Evolutionary conservation across 2,329 filamentous ascomycete genomes (phyloP), one percentile per base, ranked within the genome.

Genomic region (Exophiala calicioides): DNA sequence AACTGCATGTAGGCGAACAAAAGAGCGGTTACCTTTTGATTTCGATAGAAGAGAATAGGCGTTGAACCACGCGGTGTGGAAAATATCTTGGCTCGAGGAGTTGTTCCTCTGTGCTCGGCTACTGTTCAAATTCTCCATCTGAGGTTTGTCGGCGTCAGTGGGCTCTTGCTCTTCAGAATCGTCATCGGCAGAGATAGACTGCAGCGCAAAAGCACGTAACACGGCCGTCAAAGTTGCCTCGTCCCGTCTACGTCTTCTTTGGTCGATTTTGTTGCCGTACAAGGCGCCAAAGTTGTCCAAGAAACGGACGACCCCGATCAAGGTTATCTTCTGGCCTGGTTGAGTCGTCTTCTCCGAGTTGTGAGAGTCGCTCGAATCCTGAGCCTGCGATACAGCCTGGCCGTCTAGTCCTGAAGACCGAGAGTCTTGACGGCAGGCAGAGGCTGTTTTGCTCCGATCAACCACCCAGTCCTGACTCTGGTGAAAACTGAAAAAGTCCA

Each of bases 211-310:
- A 16, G 35, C 43, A 26, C 40, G 15, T 6, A 46, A 27, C 3
- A 46, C 43, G 19, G 24, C 12, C 24, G 8, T 40, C 5, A 46
- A 33, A 3, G 43, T 33, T 9, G 13, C 27, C 16, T 46, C 43
- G 6, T 30, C 34, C 10, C 12, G 8, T 19, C 40, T 32, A 4
- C 43, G 24, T 21, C 21, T 24, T 12, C 18, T 21, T 15, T n/a
- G 29, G 18, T 39, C 43, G 18, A 46, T 34, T 18, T 16, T 30
- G 29, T 46, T 46, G 9, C 43, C 43, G 33, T 46, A 46, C 18
- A 46, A 20, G 12, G 15, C 19, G 13, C 24, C 33, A 33, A 46
- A 46, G 20, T 39, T 30, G 26, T 46, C 43, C 24, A 46, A 27
- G 27, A 46, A 46, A 10, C 43, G 43, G 7, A 24, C 43, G n/a